Evolutionary conservation across 2,329 filamentous ascomycete species (phyloP).

Genomic region (Fusarium sterilihyphosum): DNA sequence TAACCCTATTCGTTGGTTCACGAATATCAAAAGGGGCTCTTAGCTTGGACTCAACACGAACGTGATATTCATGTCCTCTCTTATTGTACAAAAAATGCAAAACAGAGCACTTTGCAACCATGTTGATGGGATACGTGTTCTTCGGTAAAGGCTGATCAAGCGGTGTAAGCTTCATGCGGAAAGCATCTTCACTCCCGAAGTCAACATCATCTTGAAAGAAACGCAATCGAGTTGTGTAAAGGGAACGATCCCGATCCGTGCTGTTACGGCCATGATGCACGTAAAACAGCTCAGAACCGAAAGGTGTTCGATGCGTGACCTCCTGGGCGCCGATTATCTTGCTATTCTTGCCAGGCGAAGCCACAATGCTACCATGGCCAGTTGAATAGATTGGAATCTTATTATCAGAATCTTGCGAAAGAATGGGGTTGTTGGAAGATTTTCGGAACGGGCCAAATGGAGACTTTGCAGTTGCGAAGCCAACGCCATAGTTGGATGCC

Average conservation of each 20-base stretch:
- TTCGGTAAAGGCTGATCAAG: conserved; percentile 46
- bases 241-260: conserved; percentile 40
- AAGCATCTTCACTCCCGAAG: conserved; percentile 43
- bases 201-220: conserved; percentile 36
- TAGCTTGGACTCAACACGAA: conserved; percentile 18
- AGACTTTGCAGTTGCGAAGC: conserved; percentile 47
- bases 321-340: conserved; percentile 44
- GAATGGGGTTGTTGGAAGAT: conserved; percentile 45
- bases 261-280: conserved; percentile 48
- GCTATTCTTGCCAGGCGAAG: conserved; percentile 41
- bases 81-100: not conserved
- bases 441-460: conserved; percentile 49
- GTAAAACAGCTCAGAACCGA: conserved; percentile 48
- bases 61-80: not conserved
- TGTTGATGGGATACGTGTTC: conserved; percentile 44
- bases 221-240: conserved; percentile 48
- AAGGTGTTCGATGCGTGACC: conserved; percentile 43
- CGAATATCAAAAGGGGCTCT: conserved; percentile 24
- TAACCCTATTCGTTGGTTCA: conserved; percentile 27
- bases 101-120: conserved; percentile 27
- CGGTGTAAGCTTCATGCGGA: conserved; percentile 46
- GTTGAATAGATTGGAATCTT: conserved; percentile 47
- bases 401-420: conserved; percentile 44
- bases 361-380: conserved; percentile 49
- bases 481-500: conserved; percentile 51